Evolutionary conservation across 2,329 filamentous ascomycete genomes (phyloP).

Genomic region (Fusarium oligoseptatum): DNA sequence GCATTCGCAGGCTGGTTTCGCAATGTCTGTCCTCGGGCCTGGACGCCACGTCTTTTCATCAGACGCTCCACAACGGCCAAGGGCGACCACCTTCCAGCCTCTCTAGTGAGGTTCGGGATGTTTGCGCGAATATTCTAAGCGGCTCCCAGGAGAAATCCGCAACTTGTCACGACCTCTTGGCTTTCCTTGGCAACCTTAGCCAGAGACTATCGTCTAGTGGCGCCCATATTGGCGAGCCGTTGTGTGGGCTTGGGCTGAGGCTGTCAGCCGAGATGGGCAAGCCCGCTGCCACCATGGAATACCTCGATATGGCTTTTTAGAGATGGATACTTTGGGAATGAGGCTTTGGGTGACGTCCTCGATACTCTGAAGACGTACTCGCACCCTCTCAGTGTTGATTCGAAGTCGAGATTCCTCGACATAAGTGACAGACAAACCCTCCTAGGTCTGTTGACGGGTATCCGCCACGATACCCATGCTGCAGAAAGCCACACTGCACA

Average conservation of each 20-base stretch:
- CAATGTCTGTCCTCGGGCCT: slow-evolving; percentile 44
- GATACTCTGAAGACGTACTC: slow-evolving; percentile 37
- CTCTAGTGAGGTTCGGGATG: slow-evolving; percentile 39
- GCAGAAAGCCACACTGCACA: slow-evolving; percentile 21
- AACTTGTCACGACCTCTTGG: slow-evolving; percentile 44
- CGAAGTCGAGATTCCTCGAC: slow-evolving; percentile 8
- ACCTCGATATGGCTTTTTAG: slow-evolving; percentile 43
- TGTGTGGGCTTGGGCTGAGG: slow-evolving; percentile 50
- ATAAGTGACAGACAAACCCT: slow-evolving; percentile 41
- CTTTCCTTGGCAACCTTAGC: slow-evolving; percentile 58
- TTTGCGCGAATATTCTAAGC: slow-evolving; percentile 40
- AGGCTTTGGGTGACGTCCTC: slow-evolving; percentile 38
- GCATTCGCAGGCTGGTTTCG: slow-evolving; percentile 50
- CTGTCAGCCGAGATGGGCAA: slow-evolving; percentile 48
- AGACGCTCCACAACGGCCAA: not conserved
- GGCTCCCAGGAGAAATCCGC: slow-evolving; percentile 6
- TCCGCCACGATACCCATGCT: slow-evolving; percentile 38
- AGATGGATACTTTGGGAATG: slow-evolving; percentile 27
- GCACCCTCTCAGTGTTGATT: slow-evolving; percentile 16
- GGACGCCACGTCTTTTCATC: slow-evolving; percentile 35
- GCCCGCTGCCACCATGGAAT: slow-evolving; percentile 41
- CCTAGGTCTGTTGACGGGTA: slow-evolving; percentile 48
- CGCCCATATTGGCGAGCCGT: slow-evolving; percentile 40
- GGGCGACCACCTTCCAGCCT: slow-evolving; percentile 17
- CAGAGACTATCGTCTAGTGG: slow-evolving; percentile 48